Base-by-base conservation (phyloP, 1,139 yeast genomes). In the Protomyces gravidus region DNA sequence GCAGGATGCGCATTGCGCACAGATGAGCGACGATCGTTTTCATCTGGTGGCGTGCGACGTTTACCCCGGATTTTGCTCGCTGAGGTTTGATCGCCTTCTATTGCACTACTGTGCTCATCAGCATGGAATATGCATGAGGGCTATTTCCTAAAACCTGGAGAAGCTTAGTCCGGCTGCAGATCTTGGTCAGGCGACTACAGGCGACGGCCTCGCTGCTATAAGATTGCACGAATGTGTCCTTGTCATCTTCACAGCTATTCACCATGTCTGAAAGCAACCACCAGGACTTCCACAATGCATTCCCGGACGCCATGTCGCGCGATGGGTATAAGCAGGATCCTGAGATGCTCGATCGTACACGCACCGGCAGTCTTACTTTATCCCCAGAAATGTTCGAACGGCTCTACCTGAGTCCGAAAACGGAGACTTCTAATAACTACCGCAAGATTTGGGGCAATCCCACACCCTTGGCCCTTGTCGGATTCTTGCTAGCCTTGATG, bases 401-500 rank as follows among this genome's bases (percentile, higher is more conserved):
- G 48, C 60, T 64, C 23, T 64, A 64, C 39, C 61, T 64, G 48
- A 56, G 64, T 23, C 66, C 66, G 15, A 57, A 64, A 56, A 30
- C 28, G 17, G 47, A 50, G 30, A 42, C 50, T 3, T 42, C 45
- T n/a, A 63, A 63, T 26, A 36, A 62, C n/a, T 56, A 63, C 39
- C 59, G 67, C 5, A 63, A 59, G 57, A 64, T 73, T 55, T 71
- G 77, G 62, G 86, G 79, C 39, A 82, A 83, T 66, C 85, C 87
- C 0, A 80, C 82, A 26, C 86, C 88, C 2, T 71, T 82, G 63
- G 87, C 86, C 1, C 74, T 82, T 61, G 74, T 79, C 26, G 81
- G 80, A 1, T 83, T 80, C 70, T 75, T 78, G 21, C 66, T 78
- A 27, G 53, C 63, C 40, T 52, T 62, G 36, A 55, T 62, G 26